Base-by-base conservation (phyloP, 1,284 basidiomycete genomes). In the Fomitiporia mediterranea region DNA sequence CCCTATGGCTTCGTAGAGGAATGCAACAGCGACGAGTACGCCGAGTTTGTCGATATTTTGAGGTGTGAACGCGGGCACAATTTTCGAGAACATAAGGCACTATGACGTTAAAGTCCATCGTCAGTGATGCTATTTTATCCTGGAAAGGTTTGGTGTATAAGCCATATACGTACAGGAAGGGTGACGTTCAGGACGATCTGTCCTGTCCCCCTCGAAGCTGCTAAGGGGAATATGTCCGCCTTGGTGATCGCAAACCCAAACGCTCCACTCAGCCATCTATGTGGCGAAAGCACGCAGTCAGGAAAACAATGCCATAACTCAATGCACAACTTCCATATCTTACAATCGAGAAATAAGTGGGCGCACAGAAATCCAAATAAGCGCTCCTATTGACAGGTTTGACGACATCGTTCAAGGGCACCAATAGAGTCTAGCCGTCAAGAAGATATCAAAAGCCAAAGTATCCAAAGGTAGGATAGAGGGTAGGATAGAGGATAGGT, bases 1-100 rank as follows among this genome's bases (percentile, higher is more conserved):
- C 0, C 86, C 85, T 5, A 84, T 68, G 0, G 64, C 64, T 60
- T 81, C 75, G 56, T 85, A 86, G 3, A 81, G 55, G 2, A 80
- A 38, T 2, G 78, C 81, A n/a, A 83, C 72, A 9, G 82, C 68
- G 34, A 81, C 66, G 17, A 85, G 71, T 1, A 82, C 83, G 75
- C 89, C 89, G 42, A 91, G 70, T 1, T 81, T 79, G 25, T 69
- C 59, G 35, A 89, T 75, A 62, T 89, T 91, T 32, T 84, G 75
- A 0, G 78, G 64, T 1, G 76, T 82, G 62, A 93, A 89, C 0
- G 88, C 81, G 0, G 87, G 81, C 0, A 91, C 78, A 60, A 92
- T 89, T 61, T 85, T 89, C 1, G 84, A 83, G 67, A 92, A 91
- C 71, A 91, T 74, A 9, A 92, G 75, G 57, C 79, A n/a, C n/a